Evolutionary conservation across 2,329 filamentous ascomycete species (phyloP), one percentile per base, ranked within the genome.

Genomic region (Alternaria postmessia): DNA sequence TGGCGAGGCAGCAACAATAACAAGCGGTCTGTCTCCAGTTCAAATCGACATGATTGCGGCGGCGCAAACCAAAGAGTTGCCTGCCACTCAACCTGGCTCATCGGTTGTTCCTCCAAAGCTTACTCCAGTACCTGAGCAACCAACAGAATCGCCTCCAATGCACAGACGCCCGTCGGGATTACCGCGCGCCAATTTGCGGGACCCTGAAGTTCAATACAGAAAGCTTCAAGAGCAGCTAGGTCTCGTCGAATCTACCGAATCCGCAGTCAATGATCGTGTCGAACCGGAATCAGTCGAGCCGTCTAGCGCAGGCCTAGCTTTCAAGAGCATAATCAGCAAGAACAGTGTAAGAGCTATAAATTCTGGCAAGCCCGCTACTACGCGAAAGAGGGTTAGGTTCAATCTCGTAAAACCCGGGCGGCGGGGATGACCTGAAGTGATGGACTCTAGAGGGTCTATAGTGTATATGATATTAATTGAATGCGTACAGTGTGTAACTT

Each of bases 161-260:
- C 26, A n/a, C 1, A 47, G 11, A 12, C 26, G 18, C 28, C 38
- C 32, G 26, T 7, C 56, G 9, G 18, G 20, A 42, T 16, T 20
- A 20, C 12, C 20, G 44, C n/a, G 32, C 38, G 9, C 26, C 14
- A 55, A 56, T 22, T 5, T n/a, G 2, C 43, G 44, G 34, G 59
- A 66, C 14, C 59, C 64, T n/a, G 64, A 65, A 52, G 12, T 55
- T 6, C 62, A 67, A 51, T 65, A 65, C 52, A 44, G 55, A 34
- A 63, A 44, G 24, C 57, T 65, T 1, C 59, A 65, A 42, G 57
- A 63, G 47, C 54, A 57, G 43, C 41, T 67, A 7, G 64, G 62
- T 22, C 51, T 63, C 38, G 26, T 43, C 26, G 36, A 32, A 22
- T 44, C 51, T 11, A 34, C 46, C 5, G 43, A 36, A 39, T n/a